Evolutionary conservation across 768 basidiomycete genomes (phyloP), one percentile per base, ranked within the genome.

Genomic region (Leucocoprinus sp.): DNA sequence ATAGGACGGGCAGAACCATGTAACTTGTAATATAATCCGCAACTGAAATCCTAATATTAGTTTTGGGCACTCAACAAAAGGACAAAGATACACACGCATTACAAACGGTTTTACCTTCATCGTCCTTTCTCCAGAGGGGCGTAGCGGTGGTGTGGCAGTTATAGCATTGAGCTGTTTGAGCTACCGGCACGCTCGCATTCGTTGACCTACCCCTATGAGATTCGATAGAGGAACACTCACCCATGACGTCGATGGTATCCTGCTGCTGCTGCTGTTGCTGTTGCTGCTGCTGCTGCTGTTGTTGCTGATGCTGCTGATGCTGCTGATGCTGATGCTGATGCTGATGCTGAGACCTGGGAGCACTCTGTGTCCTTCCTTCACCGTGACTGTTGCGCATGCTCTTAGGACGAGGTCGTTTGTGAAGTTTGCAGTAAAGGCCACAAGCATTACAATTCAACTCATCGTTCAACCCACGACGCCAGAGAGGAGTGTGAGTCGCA

Each of bases 361-460:
- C 70, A 31, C 65, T 69, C 59, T 81, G 80, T 21, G 76, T 67
- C 48, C 86, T 76, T 29, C 76, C 75, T 63, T 88, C 88, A 36
- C 81, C 80, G 54, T 84, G 82, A 42, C 70, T 77, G 56, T 77
- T 82, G 35, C 87, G 78, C 84, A 91, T 88, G 57, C 75, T 87
- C 70, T 90, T 90, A 17, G 88, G 88, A 37, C 88, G 81, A 27
- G 89, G 87, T 31, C 88, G 82, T 60, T 92, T 91, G 59, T 92
- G 88, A 83, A 90, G 48, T 58, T 91, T 91, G 61, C 86, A 92
- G 58, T 92, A 92, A 33, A 91, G 64, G 3, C 88, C 89, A 52
- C 88, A 91, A 0, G 88, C 88, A 54, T 92, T 91, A 58, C 89
- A 91, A 54, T 92, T 92, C 47, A 92, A 61, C 64, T 92, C 88